These are phyloP conservation scores for Flaveria bidentis DNA, from an alignment of 129 eudicot genomes.

Conservation along the genomic window DNA sequence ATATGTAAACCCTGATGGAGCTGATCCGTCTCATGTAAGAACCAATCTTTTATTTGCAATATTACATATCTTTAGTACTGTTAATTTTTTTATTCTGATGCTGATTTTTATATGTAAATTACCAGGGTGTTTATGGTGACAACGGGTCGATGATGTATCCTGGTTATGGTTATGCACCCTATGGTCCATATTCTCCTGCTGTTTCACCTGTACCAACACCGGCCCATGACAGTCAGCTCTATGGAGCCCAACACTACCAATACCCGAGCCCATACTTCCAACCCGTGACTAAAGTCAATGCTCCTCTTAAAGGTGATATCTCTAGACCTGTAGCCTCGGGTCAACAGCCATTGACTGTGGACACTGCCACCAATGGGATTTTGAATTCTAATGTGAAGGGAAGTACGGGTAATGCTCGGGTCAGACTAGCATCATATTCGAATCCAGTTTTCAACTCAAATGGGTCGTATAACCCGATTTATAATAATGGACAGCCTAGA, in stretches of 20 bases:
- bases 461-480: conserved; percentile 45
- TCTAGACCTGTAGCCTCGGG: conserved; percentile 36
- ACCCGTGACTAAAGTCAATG: conserved; percentile 44
- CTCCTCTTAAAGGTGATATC: conserved; percentile 49
- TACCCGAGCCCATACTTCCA: conserved; percentile 63
- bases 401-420: conserved; percentile 30
- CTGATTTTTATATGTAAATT: not conserved
- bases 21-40: conserved; percentile 61
- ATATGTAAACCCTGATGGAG: conserved; percentile 65
- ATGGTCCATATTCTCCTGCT: conserved; percentile 71
- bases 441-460: conserved; percentile 42
- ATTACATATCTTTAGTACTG: not conserved
- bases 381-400: conserved; percentile 47
- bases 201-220: conserved; percentile 62
- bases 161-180: conserved; percentile 70
- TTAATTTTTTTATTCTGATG: not conserved
- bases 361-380: conserved; percentile 35
- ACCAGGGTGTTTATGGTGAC: conserved; percentile 70
- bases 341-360: conserved; percentile 45
- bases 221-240: conserved; percentile 67
- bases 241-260: conserved; percentile 74
- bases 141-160: conserved; percentile 65
- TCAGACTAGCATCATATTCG: conserved; percentile 45
- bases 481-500: conserved; percentile 46
- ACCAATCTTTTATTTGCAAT: not conserved